Conservation (phyloP, 78 protist genomes). For the Dictyostelium brefeldianum region DNA sequence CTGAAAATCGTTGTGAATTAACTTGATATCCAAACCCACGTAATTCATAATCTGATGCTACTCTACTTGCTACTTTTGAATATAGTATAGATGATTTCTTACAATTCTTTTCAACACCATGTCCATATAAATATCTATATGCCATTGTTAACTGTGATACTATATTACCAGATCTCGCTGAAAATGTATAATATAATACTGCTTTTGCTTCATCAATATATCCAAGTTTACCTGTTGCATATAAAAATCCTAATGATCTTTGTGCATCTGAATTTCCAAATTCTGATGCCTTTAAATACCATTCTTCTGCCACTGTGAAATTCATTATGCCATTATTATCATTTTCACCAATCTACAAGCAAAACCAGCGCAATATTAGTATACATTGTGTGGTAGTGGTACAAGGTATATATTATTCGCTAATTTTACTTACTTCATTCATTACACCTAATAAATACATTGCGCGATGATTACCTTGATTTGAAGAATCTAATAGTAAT, state of each 20-base stretch:
- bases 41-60: conserved; percentile 28
- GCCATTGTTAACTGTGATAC: conserved; percentile 81
- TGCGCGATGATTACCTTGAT: conserved; percentile 60
- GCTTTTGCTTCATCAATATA: conserved; percentile 49
- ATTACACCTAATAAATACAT: conserved; percentile 62
- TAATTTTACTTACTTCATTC: conserved; percentile 34
- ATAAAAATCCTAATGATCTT: conserved; percentile 68
- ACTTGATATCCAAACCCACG: conserved; percentile 63
- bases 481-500: conserved; percentile 7
- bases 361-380: too few relatives aligned
- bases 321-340: conserved; percentile 19
- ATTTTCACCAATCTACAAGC: conserved; percentile 69
- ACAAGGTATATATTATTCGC: background rate
- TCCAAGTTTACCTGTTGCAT: conserved; percentile 72
- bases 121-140: conserved; percentile 85
- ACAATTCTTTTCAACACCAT: conserved; percentile 84
- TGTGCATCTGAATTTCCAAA: conserved; percentile 77
- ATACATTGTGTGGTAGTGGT: too few relatives aligned
- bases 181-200: conserved; percentile 78
- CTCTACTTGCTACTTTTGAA: conserved; percentile 68
- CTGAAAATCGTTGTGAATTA: conserved; percentile 24
- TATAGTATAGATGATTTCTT: conserved; percentile 74
- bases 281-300: conserved; percentile 45
- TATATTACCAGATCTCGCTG: conserved; percentile 79
- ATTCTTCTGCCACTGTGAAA: conserved; percentile 53